These are phyloP conservation scores for Fragaria nilgerrensis DNA, from an alignment of 306 rosid genomes.

Conservation along the genomic window DNA sequence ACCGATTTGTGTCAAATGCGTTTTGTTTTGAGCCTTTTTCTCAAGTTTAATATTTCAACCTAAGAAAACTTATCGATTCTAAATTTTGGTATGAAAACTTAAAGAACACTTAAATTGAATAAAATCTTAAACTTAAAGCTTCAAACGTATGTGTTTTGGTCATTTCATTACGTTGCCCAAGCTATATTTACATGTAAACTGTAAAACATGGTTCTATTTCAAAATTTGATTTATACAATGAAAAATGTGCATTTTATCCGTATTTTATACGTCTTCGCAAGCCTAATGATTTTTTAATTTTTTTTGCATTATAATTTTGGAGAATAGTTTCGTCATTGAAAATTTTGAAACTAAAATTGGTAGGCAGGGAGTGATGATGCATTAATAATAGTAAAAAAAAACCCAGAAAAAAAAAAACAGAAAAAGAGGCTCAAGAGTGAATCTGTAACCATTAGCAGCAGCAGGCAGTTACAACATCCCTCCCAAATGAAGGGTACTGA, in stretches of 20 bases:
- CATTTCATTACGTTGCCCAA: not conserved
- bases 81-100: not conserved
- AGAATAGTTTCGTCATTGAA: not conserved
- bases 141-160: not conserved
- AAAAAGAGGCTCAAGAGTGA: not conserved
- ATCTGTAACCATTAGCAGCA: constrained; percentile 11
- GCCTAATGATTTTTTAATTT: too few species aligned
- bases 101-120: not conserved
- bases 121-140: not conserved
- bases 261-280: too few species aligned
- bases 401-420: not conserved
- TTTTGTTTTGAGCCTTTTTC: not conserved
- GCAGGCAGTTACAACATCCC: constrained; percentile 27
- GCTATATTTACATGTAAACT: too few species aligned
- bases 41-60: not conserved
- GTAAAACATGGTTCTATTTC: not conserved
- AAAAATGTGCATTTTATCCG: not conserved
- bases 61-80: not conserved
- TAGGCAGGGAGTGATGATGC: not conserved
- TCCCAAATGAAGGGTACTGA: constrained; percentile 24
- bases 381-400: constrained; percentile 5
- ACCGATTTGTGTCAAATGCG: not conserved
- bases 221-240: not conserved
- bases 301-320: not conserved
- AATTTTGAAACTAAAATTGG: constrained; percentile 11